A percentile compares a stretch with the other conserved stretches of the same genome.
Conservation (phyloP, 2,329 filamentous ascomycete genomes). For the Sporothrix dimorphospora region DNA sequence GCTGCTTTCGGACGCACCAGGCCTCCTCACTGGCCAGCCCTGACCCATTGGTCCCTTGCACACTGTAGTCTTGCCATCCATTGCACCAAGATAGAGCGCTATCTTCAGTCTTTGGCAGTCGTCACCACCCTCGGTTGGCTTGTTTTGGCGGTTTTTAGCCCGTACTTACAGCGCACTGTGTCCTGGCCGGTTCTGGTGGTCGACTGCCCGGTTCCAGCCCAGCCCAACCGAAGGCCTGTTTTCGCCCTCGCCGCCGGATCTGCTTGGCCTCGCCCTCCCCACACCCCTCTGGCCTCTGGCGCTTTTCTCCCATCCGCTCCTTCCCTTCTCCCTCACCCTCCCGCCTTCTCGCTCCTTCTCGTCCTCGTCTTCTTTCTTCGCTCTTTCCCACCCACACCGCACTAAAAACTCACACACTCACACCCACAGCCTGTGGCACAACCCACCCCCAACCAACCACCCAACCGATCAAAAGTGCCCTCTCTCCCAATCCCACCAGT, state of each 20-base stretch:
- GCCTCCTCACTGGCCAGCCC: background rate
- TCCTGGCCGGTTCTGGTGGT: slow-evolving; percentile 18
- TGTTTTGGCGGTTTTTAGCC: background rate
- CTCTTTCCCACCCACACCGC: slow-evolving; percentile 21
- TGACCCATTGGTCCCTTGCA: background rate
- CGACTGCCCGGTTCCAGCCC: slow-evolving; percentile 21
- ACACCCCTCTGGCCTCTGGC: slow-evolving; percentile 7
- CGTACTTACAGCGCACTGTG: background rate
- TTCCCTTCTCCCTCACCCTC: slow-evolving; percentile 9
- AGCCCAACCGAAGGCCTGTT: slow-evolving; percentile 16
- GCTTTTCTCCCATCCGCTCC: slow-evolving; percentile 7
- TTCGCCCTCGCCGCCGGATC: background rate
- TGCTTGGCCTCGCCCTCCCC: slow-evolving; percentile 11
- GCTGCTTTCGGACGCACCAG: background rate
- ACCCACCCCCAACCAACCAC: slow-evolving; percentile 22
- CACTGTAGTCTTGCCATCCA: background rate
- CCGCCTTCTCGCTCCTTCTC: slow-evolving; percentile 4
- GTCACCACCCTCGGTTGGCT: background rate
- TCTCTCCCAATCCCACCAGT: slow-evolving; percentile 26
- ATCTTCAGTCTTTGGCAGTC: background rate
- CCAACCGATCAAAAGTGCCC: slow-evolving; percentile 27
- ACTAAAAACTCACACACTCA: slow-evolving; percentile 21
- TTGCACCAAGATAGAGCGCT: background rate
- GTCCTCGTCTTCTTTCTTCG: slow-evolving; percentile 15
- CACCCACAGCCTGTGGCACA: background rate